Base-by-base conservation (phyloP, 352 stramenopile genomes). In the Pythium phragmiticola region DNA sequence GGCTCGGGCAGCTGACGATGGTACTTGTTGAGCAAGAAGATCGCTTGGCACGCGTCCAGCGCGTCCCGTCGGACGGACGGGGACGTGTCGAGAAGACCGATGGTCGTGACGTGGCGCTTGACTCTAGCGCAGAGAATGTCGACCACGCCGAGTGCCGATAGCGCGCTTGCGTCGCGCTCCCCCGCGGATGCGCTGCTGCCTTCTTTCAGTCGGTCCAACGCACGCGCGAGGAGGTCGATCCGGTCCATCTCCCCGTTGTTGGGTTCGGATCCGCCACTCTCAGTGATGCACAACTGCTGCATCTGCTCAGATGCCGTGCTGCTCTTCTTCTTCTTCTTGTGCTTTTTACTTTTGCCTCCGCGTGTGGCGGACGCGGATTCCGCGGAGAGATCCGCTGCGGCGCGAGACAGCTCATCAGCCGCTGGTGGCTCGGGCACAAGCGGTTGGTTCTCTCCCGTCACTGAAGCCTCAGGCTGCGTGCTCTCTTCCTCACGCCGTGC, bases 1-100 rank as follows among this genome's bases (percentile, higher is more conserved):
- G 36, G 11, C 46, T 57, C 43, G 0, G 55, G 57, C 11, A 64
- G 47, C 9, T 64, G 57, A 3, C 47, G 46, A 39, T 64, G 47
- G 36, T 28, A 64, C 36, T 56, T 57, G 57, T 48, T 57, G 23
- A 57, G 21, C 23, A 64, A 26, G 9, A 50, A 49, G 13, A 62
- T 26, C 3, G 43, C 55, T 14, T 42, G 55, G 16, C 42, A 53
- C 7, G 55, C 42, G 30, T 62, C 55, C 26, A 52, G 30, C 2
- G 39, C 54, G 17, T 52, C 30, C 2, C 30, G 39, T 23, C 42
- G 26, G 17, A 54, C 34, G 7, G 33, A 8, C 1, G 43, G 33
- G 14, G 46, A 53, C n/a, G 16, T 26, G 26, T 62, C 34, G 11
- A 47, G 30, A 4, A 46, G 19, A 2, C 16, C 45, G 11, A 47